Conservation (phyloP, 306 rosid genomes). For the Prinsepia uniflora region DNA sequence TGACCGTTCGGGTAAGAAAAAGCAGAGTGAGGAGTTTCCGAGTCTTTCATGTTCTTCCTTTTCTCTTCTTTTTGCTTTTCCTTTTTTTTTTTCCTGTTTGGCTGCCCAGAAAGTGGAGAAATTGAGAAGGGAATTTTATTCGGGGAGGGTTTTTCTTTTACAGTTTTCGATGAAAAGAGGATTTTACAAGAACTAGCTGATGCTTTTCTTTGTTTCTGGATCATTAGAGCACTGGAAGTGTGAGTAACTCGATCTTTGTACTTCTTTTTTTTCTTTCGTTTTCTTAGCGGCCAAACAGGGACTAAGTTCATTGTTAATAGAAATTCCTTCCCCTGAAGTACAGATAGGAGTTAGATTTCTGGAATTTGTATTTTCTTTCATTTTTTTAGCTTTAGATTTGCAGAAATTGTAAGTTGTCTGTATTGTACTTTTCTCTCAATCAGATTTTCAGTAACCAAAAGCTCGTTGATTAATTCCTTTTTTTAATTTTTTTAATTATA, state of each 20-base stretch:
- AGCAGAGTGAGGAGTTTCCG: constrained; percentile 22
- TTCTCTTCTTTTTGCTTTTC: constrained; percentile 4
- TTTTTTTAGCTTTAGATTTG: neutral
- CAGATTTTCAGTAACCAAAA: constrained; percentile 2
- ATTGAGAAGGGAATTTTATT: neutral
- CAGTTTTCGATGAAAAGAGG: neutral
- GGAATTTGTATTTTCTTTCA: neutral
- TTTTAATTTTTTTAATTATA: neutral
- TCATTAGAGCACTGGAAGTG: neutral
- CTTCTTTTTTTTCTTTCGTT: neutral
- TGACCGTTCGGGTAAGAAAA: constrained; percentile 36
- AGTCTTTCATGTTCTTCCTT: constrained; percentile 4
- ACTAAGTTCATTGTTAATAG: neutral
- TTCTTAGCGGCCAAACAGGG: neutral
- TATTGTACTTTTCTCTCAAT: neutral
- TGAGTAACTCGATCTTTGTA: neutral
- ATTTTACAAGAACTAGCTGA: neutral
- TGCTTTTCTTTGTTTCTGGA: neutral
- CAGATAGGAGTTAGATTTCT: neutral
- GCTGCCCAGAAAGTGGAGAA: constrained; percentile 27
- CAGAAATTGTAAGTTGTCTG: neutral
- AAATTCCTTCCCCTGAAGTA: neutral
- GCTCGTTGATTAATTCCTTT: neutral
- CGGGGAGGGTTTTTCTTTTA: neutral
- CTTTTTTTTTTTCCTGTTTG: constrained; percentile 22